These are phyloP conservation scores for Pseudotsuga menziesii DNA, from an alignment of 75 land plant genomes.

Conservation along the genomic window DNA sequence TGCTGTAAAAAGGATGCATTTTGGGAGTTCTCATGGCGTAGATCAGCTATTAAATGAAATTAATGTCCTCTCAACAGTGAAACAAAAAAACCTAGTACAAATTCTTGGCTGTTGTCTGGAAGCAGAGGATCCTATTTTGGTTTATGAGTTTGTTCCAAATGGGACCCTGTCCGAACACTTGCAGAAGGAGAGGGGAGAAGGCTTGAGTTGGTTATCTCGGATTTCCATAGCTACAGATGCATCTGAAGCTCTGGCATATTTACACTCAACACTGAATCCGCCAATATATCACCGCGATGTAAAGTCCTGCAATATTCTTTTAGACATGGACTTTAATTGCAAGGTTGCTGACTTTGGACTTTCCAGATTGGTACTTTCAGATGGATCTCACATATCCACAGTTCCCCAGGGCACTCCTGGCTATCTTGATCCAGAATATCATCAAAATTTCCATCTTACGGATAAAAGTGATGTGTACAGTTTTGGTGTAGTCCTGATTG, in stretches of 20 bases:
- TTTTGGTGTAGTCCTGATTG: constrained; percentile 28
- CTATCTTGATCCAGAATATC: constrained; percentile 27
- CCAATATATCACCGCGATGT: constrained; percentile 21
- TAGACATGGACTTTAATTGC: constrained; percentile 16
- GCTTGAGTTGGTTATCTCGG: constrained; percentile 14
- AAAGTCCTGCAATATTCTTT: constrained; percentile 20
- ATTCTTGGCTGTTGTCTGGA: constrained; percentile 32
- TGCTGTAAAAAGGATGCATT: constrained; percentile 22
- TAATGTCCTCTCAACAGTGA: constrained; percentile 14
- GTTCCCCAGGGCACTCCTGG: constrained; percentile 33
- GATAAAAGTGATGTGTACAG: constrained; percentile 26
- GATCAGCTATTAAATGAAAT: constrained; percentile 28
- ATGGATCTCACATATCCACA: constrained; percentile 16
- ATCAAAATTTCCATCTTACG: constrained; percentile 14
- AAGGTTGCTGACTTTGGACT: constrained; percentile 23
- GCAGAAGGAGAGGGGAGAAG: background rate
- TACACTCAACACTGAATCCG: constrained; percentile 14
- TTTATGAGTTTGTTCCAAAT: constrained; percentile 30
- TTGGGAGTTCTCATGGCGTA: background rate
- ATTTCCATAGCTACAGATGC: constrained; percentile 16
- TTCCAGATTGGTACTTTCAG: constrained; percentile 13
- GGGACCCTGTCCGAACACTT: constrained; percentile 18
- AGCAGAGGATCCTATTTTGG: constrained; percentile 19
- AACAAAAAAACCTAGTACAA: constrained; percentile 22
- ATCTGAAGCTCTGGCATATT: constrained; percentile 15